A percentile compares a stretch with the other conserved stretches of the same genome.
Conservation (phyloP, 2,329 filamentous ascomycete species). For the Ilyonectria mors-panacis region DNA sequence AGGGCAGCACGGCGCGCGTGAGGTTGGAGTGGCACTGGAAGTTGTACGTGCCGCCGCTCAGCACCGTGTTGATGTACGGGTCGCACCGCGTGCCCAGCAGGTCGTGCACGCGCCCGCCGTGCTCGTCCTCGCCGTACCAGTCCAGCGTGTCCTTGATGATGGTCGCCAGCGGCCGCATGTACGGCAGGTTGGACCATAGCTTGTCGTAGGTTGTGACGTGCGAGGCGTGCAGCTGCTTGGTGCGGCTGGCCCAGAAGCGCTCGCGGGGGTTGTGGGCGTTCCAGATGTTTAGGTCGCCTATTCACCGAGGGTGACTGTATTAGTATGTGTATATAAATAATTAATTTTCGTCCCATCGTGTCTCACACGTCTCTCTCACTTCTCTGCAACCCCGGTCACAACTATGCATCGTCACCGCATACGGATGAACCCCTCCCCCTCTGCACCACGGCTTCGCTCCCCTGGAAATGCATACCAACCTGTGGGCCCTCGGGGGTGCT, state of each 20-base stretch:
- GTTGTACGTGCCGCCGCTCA: conserved; percentile 80
- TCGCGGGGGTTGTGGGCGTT: conserved; percentile 83
- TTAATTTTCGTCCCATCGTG: not conserved
- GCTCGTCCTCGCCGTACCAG: conserved; percentile 72
- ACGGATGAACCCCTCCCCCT: conserved; percentile 5
- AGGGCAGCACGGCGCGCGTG: conserved; percentile 78
- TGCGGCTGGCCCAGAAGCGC: conserved; percentile 85
- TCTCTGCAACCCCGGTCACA: not conserved
- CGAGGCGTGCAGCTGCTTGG: conserved; percentile 82
- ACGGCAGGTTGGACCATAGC: conserved; percentile 84
- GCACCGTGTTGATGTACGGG: conserved; percentile 84
- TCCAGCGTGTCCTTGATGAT: conserved; percentile 78
- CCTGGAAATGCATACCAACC: conserved; percentile 64
- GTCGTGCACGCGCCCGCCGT: conserved; percentile 81
- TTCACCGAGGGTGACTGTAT: not conserved
- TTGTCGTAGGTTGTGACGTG: conserved; percentile 81
- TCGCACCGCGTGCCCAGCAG: conserved; percentile 87
- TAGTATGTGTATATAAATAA: conserved; percentile 12
- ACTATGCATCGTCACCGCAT: not conserved
- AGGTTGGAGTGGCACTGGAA: conserved; percentile 91
- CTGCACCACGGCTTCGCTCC: not conserved
- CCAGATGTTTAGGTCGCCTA: conserved; percentile 87
- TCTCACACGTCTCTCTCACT: not conserved
- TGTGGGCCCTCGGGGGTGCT: conserved; percentile 84
- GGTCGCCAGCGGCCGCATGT: conserved; percentile 81